Evolutionary conservation across 495 filamentous ascomycete genomes (phyloP), one percentile per base, ranked within the genome.

Genomic region (Pyronema domesticum): DNA sequence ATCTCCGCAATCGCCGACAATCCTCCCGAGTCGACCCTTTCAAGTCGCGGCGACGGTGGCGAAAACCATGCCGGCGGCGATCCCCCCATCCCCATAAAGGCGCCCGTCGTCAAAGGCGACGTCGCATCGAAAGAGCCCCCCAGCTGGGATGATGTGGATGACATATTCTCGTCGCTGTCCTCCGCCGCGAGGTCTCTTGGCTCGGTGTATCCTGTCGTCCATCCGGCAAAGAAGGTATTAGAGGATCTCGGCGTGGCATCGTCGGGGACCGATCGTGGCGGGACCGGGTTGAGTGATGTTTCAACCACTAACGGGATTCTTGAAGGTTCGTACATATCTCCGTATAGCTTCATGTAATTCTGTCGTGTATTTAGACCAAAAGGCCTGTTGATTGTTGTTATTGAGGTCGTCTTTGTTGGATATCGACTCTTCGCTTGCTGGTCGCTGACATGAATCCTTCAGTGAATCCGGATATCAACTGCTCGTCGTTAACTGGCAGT

Each of bases 1-100:
- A 60, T 61, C 43, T 48, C 45, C 7, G 52, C 48, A 8, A 60
- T 8, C 7, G 8, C 43, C 7, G 15, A 9, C 7, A 46, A 17
- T 8, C 43, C 43, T 7, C 11, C 7, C 14, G 43, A 46, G 15
- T 46, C 43, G 7, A 46, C 43, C 43, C 43, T 46, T 7, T 7
- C 43, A 10, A 46, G 18, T 7, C 43, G 7, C 7, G 43, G 43
- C n/a, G 37, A 17, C 43, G 7, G 7, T n/a, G n/a, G n/a, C n/a
- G n/a, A n/a, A n/a, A n/a, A n/a, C n/a, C n/a, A n/a, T n/a, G n/a
- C n/a, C n/a, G n/a, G n/a, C n/a, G n/a, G n/a, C n/a, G n/a, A n/a
- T 8, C 10, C 11, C 11, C 15, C 43, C 8, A 8, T 17, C 43
- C 11, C 7, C 8, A 10, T 7, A 17, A 8, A 8, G 7, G 10